These are phyloP conservation scores for Ascoidea asiatica DNA, from an alignment of 805 yeast genomes.

Conservation along the genomic window DNA sequence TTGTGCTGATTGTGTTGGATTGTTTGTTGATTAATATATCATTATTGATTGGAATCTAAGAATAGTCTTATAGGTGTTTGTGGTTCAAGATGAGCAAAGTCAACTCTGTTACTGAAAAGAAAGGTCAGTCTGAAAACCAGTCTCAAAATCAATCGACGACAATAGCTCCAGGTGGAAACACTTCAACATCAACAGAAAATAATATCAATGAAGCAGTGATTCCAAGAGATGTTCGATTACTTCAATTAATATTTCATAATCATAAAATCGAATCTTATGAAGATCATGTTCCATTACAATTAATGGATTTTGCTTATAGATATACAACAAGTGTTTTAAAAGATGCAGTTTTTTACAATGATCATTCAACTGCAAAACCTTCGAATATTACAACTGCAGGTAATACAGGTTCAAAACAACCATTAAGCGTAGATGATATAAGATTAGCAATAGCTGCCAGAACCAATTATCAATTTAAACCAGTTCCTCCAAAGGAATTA, in stretches of 20 bases:
- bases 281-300: slow-evolving; percentile 89
- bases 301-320: slow-evolving; percentile 91
- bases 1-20: too few species aligned
- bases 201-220: slow-evolving; percentile 8
- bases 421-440: slow-evolving; percentile 76
- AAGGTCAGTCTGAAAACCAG: too few species aligned
- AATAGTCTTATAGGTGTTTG: too few species aligned
- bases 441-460: slow-evolving; percentile 87
- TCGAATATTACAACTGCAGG: slow-evolving; percentile 24
- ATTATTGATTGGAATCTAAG: too few species aligned
- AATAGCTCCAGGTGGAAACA: too few species aligned
- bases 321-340: slow-evolving; percentile 78
- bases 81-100: too few species aligned
- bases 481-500: slow-evolving; percentile 84
- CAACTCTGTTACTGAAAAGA: too few species aligned
- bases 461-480: slow-evolving; percentile 88
- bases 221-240: slow-evolving; percentile 84
- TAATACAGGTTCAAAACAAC: slow-evolving; percentile 24
- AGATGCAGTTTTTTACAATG: slow-evolving; percentile 83
- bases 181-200: too few species aligned
- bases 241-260: slow-evolving; percentile 85
- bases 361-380: slow-evolving; percentile 41
- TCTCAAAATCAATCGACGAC: too few species aligned
- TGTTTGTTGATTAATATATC: too few species aligned
- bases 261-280: slow-evolving; percentile 87